These are phyloP conservation scores for Mycena kentingensis DNA, from an alignment of 768 basidiomycete genomes.

Conservation along the genomic window DNA sequence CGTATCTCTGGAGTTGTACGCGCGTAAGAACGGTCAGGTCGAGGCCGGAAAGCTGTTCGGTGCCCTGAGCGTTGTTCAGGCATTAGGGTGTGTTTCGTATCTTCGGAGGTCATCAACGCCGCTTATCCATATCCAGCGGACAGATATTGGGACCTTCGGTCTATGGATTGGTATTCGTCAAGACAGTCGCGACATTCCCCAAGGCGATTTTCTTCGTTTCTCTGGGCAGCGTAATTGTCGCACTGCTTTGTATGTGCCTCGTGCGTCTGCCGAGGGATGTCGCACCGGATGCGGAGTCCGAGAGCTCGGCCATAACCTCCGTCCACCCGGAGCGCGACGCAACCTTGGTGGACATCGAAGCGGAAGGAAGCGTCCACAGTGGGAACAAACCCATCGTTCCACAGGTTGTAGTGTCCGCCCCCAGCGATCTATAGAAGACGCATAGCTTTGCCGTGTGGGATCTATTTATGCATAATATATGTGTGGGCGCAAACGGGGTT, in stretches of 20 bases:
- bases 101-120: background rate
- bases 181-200: constrained; percentile 55
- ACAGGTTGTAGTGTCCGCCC: constrained; percentile 11
- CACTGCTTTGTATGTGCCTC: constrained; percentile 16
- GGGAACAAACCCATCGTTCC: constrained; percentile 1
- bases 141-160: constrained; percentile 55
- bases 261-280: constrained; percentile 15
- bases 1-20: constrained; percentile 55
- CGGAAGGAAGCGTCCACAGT: background rate
- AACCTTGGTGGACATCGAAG: constrained; percentile 12
- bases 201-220: constrained; percentile 46
- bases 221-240: constrained; percentile 8
- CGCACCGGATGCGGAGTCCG: constrained; percentile 11
- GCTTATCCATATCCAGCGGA: constrained; percentile 31
- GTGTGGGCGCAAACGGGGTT: no score
- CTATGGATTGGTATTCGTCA: constrained; percentile 55
- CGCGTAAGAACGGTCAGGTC: constrained; percentile 35
- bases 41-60: constrained; percentile 55
- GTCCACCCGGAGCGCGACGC: constrained; percentile 19
- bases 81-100: constrained; percentile 40
- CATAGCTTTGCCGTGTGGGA: no score
- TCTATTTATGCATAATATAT: no score
- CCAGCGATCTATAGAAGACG: constrained; percentile 1
- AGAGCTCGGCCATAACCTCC: constrained; percentile 7
- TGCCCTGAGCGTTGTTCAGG: constrained; percentile 58